A percentile compares a stretch with the other conserved stretches of the same genome.
phyloP scores from a whole-genome alignment of 352 stramenopile genomes.

The Globisporangium cederbergense region DNA sequence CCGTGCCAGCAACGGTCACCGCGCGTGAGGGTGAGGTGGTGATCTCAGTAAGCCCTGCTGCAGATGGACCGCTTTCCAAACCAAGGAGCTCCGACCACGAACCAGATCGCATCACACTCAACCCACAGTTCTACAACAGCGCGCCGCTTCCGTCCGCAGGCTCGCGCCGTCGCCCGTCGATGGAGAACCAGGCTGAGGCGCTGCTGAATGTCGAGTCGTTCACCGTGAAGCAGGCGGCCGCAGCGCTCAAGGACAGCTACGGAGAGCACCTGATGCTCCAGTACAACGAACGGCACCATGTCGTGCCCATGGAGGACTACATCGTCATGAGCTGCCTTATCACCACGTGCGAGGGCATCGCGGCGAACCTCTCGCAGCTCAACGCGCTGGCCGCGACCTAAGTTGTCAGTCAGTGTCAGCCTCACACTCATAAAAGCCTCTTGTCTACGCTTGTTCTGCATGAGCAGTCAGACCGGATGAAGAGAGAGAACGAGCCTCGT shows the following conservation, averaged over 20 bases:
- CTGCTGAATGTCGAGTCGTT: slow-evolving; percentile 46
- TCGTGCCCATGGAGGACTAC: slow-evolving; percentile 55
- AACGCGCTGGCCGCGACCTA: slow-evolving; percentile 50
- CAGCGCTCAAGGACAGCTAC: slow-evolving; percentile 46
- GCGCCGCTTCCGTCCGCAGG: not conserved
- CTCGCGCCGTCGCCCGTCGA: slow-evolving; percentile 1
- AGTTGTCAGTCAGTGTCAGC: not conserved
- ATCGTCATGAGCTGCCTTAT: slow-evolving; percentile 73
- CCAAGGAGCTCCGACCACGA: not conserved
- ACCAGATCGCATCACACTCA: not conserved
- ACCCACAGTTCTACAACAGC: slow-evolving; percentile 1
- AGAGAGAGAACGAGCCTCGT: too few relatives aligned
- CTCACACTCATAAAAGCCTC: not conserved
- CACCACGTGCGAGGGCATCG: slow-evolving; percentile 47
- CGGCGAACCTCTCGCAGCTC: slow-evolving; percentile 41
- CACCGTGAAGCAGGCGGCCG: slow-evolving; percentile 40
- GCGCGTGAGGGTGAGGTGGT: not conserved
- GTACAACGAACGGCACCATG: slow-evolving; percentile 24
- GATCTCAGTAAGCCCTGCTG: not conserved
- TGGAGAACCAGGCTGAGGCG: slow-evolving; percentile 18
- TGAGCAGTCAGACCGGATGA: too few relatives aligned
- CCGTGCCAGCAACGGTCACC: not conserved
- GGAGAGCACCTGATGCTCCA: slow-evolving; percentile 36
- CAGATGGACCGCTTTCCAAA: not conserved
- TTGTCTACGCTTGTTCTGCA: not conserved